A percentile compares a stretch with the other conserved stretches of the same genome.
Evolutionary conservation across 2,329 filamentous ascomycete genomes (phyloP).

Genomic region (Beauveria sp.): DNA sequence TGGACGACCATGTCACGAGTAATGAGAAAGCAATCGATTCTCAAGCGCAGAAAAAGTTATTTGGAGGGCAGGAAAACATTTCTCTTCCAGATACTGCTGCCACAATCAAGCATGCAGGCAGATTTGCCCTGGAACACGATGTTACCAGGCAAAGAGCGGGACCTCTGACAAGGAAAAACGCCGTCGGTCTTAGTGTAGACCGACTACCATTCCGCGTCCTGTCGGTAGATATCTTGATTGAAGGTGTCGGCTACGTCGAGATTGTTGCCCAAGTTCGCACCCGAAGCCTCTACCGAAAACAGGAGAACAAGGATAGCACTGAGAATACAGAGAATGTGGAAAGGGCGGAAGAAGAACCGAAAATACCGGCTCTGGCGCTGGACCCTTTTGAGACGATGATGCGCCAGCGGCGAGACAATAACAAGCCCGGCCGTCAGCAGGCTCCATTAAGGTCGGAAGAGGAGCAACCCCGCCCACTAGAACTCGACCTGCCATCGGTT

Average conservation of each 20-base stretch:
- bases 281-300: conserved; percentile 32
- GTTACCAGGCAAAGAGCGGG: conserved; percentile 75
- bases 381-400: conserved; percentile 22
- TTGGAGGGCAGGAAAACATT: conserved; percentile 55
- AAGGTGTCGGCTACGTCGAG: conserved; percentile 92
- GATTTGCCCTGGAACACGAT: conserved; percentile 68
- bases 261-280: conserved; percentile 72
- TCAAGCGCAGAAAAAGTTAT: conserved; percentile 54
- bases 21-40: conserved; percentile 73
- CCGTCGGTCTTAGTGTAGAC: conserved; percentile 55
- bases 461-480: conserved; percentile 11
- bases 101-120: conserved; percentile 62
- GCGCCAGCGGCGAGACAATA: conserved; percentile 18
- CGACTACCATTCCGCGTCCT: conserved; percentile 72
- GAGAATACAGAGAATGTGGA: not conserved
- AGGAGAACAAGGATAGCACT: conserved; percentile 12
- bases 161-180: conserved; percentile 57
- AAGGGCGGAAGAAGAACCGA: conserved; percentile 10
- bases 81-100: conserved; percentile 48
- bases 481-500: conserved; percentile 32
- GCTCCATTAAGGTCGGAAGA: conserved; percentile 6
- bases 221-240: conserved; percentile 76
- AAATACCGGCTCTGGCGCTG: not conserved
- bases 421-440: not conserved
- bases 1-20: conserved; percentile 67